Conservation (phyloP, 164 flowering plant species). For the Vitis cinerea region DNA sequence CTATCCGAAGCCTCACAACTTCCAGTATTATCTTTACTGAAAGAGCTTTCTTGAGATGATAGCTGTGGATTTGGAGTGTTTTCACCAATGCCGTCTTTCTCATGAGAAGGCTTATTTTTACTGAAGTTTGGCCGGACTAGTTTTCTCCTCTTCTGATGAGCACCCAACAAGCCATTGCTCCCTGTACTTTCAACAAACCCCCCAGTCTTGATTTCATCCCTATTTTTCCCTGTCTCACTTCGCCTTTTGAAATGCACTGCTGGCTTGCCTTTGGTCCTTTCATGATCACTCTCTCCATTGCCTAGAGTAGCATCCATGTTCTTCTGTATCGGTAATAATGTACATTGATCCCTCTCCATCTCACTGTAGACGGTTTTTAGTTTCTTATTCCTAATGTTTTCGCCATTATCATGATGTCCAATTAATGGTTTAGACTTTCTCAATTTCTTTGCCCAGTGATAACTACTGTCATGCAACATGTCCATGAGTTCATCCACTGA, state of each 20-base stretch:
- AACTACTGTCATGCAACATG: conserved; percentile 16
- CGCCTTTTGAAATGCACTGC: conserved; percentile 51
- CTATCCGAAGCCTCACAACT: too few relatives aligned
- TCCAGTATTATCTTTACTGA: too few relatives aligned
- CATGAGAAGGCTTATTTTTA: conserved; percentile 1
- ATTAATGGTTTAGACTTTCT: conserved; percentile 2
- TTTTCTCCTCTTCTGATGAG: conserved; percentile 40
- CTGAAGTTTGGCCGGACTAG: conserved; percentile 46
- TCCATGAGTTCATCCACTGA: conserved; percentile 41
- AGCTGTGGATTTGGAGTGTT: not conserved
- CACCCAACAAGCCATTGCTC: conserved; percentile 5
- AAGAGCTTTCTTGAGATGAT: too few relatives aligned
- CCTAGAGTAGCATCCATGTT: not conserved
- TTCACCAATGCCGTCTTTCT: not conserved
- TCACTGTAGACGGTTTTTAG: not conserved
- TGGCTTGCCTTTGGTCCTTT: conserved; percentile 16
- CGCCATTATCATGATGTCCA: not conserved
- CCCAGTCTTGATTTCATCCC: conserved; percentile 2
- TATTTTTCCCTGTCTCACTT: conserved; percentile 30
- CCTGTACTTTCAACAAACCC: conserved; percentile 3
- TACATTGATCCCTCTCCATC: not conserved
- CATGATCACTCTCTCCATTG: conserved; percentile 6
- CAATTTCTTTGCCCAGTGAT: conserved; percentile 10
- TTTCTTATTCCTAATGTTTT: not conserved
- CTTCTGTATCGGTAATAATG: conserved; percentile 3